A percentile compares a stretch with the other conserved stretches of the same genome.
Evolutionary conservation across 2,329 filamentous ascomycete species (phyloP).

Genomic region (Aspergillus versicolor): DNA sequence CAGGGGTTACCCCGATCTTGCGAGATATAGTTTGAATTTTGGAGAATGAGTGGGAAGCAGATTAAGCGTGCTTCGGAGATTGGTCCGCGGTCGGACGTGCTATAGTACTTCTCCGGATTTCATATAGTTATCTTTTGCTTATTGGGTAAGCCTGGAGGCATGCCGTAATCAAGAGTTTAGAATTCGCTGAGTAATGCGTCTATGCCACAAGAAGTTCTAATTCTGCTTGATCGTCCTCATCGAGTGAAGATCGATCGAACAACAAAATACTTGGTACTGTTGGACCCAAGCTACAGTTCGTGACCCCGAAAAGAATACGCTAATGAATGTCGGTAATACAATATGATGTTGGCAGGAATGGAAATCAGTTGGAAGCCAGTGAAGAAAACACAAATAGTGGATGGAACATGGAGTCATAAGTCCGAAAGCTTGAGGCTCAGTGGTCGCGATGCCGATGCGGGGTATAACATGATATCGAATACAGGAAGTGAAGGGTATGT

Average conservation of each 20-base stretch:
- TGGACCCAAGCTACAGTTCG: neutral
- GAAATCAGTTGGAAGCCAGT: neutral
- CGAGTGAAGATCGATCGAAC: neutral
- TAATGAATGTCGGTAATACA: neutral
- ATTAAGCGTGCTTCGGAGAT: too few relatives aligned
- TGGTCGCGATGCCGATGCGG: slow-evolving; percentile 7
- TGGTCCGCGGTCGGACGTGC: too few relatives aligned
- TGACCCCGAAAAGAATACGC: neutral
- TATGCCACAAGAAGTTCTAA: neutral
- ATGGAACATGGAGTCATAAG: neutral
- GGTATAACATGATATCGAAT: slow-evolving; percentile 5
- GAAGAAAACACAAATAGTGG: neutral
- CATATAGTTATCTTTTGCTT: too few relatives aligned
- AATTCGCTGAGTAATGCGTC: neutral
- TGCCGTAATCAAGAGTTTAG: too few relatives aligned
- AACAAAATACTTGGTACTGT: neutral
- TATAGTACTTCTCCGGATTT: too few relatives aligned
- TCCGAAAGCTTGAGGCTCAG: neutral
- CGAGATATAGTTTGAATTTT: too few relatives aligned
- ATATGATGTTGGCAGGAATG: neutral
- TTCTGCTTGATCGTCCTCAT: neutral
- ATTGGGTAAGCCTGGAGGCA: too few relatives aligned
- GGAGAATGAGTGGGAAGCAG: too few relatives aligned
- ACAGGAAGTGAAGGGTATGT: slow-evolving; percentile 6
- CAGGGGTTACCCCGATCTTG: too few relatives aligned